These are phyloP conservation scores for Tuber melanosporum DNA, from an alignment of 495 filamentous ascomycete genomes.

Conservation along the genomic window DNA sequence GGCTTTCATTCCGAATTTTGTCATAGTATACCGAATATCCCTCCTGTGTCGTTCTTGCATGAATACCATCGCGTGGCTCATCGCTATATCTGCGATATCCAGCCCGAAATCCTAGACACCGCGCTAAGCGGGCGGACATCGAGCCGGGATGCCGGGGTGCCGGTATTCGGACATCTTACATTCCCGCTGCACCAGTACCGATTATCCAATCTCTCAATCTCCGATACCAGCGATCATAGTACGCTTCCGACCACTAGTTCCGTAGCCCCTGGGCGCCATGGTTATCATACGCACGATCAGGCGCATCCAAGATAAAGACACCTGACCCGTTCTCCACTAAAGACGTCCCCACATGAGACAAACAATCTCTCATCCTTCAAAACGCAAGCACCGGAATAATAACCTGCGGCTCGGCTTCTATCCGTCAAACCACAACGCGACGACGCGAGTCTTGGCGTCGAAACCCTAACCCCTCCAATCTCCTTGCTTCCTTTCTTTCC, in stretches of 20 bases:
- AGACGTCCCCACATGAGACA: not conserved
- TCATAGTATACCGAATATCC: not conserved
- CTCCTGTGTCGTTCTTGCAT: not conserved
- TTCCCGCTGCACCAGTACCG: not conserved
- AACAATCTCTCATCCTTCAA: not conserved
- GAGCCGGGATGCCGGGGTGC: not conserved
- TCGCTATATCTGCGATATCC: not conserved
- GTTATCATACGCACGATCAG: not conserved
- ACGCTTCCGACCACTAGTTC: not conserved
- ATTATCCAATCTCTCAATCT: not conserved
- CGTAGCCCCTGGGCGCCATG: not conserved
- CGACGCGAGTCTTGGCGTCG: not conserved
- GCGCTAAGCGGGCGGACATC: not conserved
- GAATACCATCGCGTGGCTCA: not conserved
- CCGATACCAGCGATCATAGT: not conserved
- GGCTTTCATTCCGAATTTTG: not conserved
- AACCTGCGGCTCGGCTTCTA: not conserved
- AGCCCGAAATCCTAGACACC: not conserved
- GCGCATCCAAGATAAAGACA: not conserved
- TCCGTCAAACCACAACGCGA: constrained; percentile 4
- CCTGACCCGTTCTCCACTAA: not conserved
- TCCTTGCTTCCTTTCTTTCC: not conserved
- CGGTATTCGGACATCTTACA: not conserved
- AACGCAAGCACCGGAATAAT: not conserved
- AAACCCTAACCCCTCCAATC: not conserved